phyloP scores from a whole-genome alignment of 371 early-diverging fungal species.

The Blakeslea trispora region DNA sequence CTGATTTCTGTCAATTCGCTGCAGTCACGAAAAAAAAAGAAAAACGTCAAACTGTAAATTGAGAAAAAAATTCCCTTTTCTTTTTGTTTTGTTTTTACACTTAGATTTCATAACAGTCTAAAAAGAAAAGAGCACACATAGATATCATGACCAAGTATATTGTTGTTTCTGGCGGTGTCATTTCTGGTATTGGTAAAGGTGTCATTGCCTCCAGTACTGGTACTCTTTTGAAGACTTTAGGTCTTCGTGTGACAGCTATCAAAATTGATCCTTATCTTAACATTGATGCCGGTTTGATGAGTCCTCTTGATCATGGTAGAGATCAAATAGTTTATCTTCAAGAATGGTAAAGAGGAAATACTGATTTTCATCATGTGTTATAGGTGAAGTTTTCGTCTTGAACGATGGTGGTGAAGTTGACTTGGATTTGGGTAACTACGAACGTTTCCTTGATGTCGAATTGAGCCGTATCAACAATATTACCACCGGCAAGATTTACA shows the following conservation, averaged over 20 bases:
- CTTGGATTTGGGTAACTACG: slow-evolving; percentile 99
- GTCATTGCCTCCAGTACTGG: slow-evolving; percentile 98
- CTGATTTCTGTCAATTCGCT: not conserved
- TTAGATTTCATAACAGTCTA: not conserved
- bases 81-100: not conserved
- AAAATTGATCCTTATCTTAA: slow-evolving; percentile 99
- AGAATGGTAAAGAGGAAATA: too few species aligned
- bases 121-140: not conserved
- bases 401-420: slow-evolving; percentile 99
- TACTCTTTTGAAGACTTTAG: slow-evolving; percentile 91
- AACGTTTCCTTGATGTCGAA: slow-evolving; percentile 95
- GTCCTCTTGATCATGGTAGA: slow-evolving; percentile 96
- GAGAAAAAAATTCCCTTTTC: not conserved
- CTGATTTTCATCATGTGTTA: too few species aligned
- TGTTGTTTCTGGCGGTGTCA: slow-evolving; percentile 98
- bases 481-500: slow-evolving; percentile 98
- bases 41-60: not conserved
- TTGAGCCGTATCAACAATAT: slow-evolving; percentile 97
- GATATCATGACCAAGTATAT: slow-evolving; percentile 89
- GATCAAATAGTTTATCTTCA: not conserved
- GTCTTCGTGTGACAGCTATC: slow-evolving; percentile 95
- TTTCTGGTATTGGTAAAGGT: slow-evolving; percentile 99
- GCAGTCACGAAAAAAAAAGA: not conserved
- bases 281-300: slow-evolving; percentile 98
- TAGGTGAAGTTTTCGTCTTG: slow-evolving; percentile 98